phyloP scores from a whole-genome alignment of 1,139 yeast genomes.

The Taphrina wiesneri region DNA sequence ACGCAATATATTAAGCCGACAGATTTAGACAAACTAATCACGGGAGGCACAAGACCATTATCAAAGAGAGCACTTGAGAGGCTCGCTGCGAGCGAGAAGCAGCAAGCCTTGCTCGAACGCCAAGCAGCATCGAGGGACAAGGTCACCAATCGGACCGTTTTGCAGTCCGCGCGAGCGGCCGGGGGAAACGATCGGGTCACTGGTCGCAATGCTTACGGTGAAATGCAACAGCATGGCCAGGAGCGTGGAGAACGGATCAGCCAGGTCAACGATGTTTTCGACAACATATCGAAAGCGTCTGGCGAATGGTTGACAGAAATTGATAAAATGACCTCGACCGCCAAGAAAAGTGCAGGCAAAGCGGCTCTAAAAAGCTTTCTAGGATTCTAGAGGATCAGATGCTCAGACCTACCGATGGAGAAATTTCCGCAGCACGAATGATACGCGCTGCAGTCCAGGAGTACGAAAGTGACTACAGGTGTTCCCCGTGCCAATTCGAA shows the following conservation, averaged over 20 bases:
- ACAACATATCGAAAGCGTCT: constrained; percentile 45
- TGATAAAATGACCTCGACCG: constrained; percentile 43
- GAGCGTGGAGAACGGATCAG: constrained; percentile 42
- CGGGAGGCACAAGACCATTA: constrained; percentile 49
- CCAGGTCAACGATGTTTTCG: constrained; percentile 43
- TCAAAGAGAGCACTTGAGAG: constrained; percentile 44
- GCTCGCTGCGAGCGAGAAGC: constrained; percentile 38
- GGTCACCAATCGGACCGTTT: constrained; percentile 41
- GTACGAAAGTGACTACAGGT: no score
- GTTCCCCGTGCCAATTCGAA: no score
- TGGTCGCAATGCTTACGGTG: constrained; percentile 33
- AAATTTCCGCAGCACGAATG: no score
- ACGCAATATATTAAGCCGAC: constrained; percentile 58
- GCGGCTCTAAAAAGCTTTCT: constrained; percentile 12
- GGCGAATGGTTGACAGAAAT: constrained; percentile 44
- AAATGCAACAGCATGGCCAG: constrained; percentile 37
- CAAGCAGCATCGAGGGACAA: constrained; percentile 40
- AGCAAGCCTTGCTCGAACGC: constrained; percentile 38
- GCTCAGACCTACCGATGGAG: no score
- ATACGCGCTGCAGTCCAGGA: no score
- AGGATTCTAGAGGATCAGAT: constrained; percentile 4
- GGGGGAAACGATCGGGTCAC: constrained; percentile 40
- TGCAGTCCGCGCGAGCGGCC: constrained; percentile 41
- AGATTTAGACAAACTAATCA: constrained; percentile 54
- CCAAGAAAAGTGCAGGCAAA: constrained; percentile 39